These are phyloP conservation scores for Erysimum cheiranthoides DNA, from an alignment of 345 rosid genomes.

Conservation along the genomic window DNA sequence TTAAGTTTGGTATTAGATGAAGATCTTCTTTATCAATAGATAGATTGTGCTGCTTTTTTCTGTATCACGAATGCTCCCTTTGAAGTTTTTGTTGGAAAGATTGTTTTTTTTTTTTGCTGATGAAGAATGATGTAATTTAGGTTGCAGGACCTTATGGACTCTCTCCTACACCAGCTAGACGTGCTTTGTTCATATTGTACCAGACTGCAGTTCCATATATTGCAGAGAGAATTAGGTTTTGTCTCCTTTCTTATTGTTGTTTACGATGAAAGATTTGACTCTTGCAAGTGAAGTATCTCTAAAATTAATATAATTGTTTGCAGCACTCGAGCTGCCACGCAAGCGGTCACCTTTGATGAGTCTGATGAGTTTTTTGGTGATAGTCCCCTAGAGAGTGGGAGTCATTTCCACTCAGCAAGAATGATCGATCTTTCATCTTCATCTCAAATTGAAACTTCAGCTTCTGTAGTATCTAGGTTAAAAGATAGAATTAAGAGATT, in stretches of 20 bases:
- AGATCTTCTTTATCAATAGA: too few relatives aligned
- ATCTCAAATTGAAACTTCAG: slow-evolving; percentile 49
- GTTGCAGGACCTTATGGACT: slow-evolving; percentile 81
- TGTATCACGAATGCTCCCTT: background rate
- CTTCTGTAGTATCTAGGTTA: slow-evolving; percentile 58
- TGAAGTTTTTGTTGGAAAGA: background rate
- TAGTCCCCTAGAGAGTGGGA: slow-evolving; percentile 44
- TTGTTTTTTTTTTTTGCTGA: slow-evolving; percentile 20
- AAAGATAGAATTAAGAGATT: slow-evolving; percentile 57
- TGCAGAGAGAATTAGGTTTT: slow-evolving; percentile 84
- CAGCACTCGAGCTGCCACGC: slow-evolving; percentile 81
- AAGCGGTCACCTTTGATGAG: slow-evolving; percentile 68
- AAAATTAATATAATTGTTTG: slow-evolving; percentile 19
- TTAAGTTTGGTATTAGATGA: background rate
- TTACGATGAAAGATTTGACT: background rate
- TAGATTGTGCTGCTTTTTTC: background rate
- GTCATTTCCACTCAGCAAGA: slow-evolving; percentile 45
- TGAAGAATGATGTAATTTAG: slow-evolving; percentile 46
- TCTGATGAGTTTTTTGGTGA: slow-evolving; percentile 54
- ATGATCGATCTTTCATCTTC: slow-evolving; percentile 51
- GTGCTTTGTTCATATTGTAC: slow-evolving; percentile 81
- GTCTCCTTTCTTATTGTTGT: background rate
- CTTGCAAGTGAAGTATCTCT: background rate
- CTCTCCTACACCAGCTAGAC: slow-evolving; percentile 96
- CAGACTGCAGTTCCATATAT: slow-evolving; percentile 86